Base-by-base conservation (phyloP, 345 rosid genomes). In the Pseudoturritis turrita region DNA sequence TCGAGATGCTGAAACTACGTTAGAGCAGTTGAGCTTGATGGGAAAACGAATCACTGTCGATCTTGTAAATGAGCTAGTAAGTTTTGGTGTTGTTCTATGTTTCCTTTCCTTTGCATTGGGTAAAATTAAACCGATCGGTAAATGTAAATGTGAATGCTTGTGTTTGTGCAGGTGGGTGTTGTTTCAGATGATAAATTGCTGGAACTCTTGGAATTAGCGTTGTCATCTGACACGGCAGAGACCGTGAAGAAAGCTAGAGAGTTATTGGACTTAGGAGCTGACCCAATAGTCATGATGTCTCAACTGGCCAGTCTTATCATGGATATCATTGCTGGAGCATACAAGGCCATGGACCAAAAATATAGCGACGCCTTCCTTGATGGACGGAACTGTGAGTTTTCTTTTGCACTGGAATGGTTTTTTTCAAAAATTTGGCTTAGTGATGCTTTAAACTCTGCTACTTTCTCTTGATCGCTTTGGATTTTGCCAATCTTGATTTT, bases 221-320 rank as follows among this genome's bases (percentile, higher is more conserved):
- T 94, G 92, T 89, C 95, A 40, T 94, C 99, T 23, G 88, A 94
- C 80, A 94, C 99, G 5, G 84, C 93, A 37, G 96, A 88, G 78
- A 94, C 96, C 0, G 96, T 91, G 58, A 94, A 85, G 87, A 83
- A 89, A 73, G 93, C 96, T 50, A 81, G 97, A 83, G 96, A 91
- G 74, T 82, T 91, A 79, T 78, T 88, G 82, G 87, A 85, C 73
- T 84, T 88, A 1, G 96, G 96, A 46, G 86, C 88, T 73, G 97
- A 89, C 77, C 97, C 99, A 51, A 77, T 89, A 78, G 77, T 78
- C 68, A 78, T 94, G 83, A 88, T 94, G 92, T 91, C 97, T 79
- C 97, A 94, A 76, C 78, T 94, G 62, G 97, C 93, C 29, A 86
- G 90, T 74, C 97, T 94, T 67, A 94, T 91, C 44, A 91, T 89